These are phyloP conservation scores for Pseudisothecium myosuroides DNA, from an alignment of 225 moss, liverwort and hornwort species.

Conservation along the genomic window DNA sequence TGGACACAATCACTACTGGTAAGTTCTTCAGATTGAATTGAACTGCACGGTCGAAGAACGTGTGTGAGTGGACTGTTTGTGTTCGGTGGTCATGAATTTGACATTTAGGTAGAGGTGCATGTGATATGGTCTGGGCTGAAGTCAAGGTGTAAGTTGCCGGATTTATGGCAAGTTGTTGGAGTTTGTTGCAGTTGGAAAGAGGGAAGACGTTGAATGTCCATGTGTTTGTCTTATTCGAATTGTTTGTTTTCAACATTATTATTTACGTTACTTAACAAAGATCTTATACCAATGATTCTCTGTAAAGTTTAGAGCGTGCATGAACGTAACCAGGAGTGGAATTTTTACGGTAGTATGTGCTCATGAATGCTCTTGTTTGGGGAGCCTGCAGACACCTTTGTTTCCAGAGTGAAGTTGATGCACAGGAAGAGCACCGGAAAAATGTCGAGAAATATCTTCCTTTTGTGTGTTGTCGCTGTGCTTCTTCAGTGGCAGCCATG, in stretches of 20 bases:
- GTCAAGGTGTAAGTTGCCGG: neutral
- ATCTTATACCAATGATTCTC: neutral
- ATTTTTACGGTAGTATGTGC: neutral
- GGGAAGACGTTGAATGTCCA: neutral
- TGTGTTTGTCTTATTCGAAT: no score
- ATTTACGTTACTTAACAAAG: neutral
- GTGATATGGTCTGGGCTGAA: neutral
- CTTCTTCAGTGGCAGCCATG: constrained; percentile 22
- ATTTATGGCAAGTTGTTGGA: neutral
- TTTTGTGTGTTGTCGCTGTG: neutral
- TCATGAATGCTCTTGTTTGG: neutral
- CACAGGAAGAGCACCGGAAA: neutral
- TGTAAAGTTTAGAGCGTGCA: neutral
- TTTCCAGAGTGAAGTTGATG: neutral
- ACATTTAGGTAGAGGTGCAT: neutral
- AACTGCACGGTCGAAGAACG: neutral
- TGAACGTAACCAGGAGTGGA: neutral
- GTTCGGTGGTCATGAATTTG: neutral
- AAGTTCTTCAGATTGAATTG: neutral
- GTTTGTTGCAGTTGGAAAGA: neutral
- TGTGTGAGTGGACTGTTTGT: neutral
- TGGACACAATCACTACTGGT: neutral
- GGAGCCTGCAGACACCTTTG: neutral
- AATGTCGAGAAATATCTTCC: neutral
- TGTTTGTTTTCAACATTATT: neutral